phyloP scores from a whole-genome alignment of 805 yeast species.

The Candida piceae region DNA sequence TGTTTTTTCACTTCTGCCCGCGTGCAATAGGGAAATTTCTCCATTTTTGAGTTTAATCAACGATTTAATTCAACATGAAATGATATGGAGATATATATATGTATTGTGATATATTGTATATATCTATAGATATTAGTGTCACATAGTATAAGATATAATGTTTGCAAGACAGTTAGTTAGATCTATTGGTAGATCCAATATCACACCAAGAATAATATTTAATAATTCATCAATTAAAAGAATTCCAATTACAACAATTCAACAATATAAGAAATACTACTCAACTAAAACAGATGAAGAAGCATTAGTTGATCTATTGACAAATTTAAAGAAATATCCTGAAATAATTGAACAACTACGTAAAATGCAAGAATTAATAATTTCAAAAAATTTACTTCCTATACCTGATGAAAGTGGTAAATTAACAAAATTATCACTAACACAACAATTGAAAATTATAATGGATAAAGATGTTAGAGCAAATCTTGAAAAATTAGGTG shows the following conservation, averaged over 20 bases:
- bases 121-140: too few relatives aligned
- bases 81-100: too few relatives aligned
- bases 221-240: too few relatives aligned
- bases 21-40: too few relatives aligned
- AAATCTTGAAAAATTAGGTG: slow-evolving; percentile 18
- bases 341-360: slow-evolving; percentile 31
- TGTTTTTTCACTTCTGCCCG: too few relatives aligned
- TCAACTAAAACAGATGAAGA: slow-evolving; percentile 5
- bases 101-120: too few relatives aligned
- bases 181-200: not conserved
- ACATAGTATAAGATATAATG: too few relatives aligned
- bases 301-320: slow-evolving; percentile 14
- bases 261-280: slow-evolving; percentile 3
- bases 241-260: not conserved
- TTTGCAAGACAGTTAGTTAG: not conserved
- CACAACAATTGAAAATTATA: slow-evolving; percentile 25
- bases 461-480: slow-evolving; percentile 25
- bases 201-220: too few relatives aligned
- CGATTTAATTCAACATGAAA: too few relatives aligned
- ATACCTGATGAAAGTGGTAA: slow-evolving; percentile 4
- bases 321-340: slow-evolving; percentile 28
- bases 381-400: slow-evolving; percentile 19
- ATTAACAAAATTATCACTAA: slow-evolving; percentile 12
- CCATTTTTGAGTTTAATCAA: too few relatives aligned
- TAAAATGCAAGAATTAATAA: slow-evolving; percentile 26